Base-by-base conservation (phyloP, 345 rosid genomes). In the Luvunga scandens region DNA sequence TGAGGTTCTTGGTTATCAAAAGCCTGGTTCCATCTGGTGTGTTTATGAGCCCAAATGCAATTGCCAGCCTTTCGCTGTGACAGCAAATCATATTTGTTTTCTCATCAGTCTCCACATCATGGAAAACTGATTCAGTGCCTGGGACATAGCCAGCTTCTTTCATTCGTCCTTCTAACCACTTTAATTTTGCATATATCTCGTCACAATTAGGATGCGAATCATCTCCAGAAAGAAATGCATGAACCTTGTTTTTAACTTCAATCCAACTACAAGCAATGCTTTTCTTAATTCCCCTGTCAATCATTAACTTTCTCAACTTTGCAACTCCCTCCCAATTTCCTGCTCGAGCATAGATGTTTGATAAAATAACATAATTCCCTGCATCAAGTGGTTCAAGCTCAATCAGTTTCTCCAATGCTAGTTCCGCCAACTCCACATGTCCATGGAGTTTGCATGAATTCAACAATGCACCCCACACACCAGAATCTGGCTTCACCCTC, bases 1-100 rank as follows among this genome's bases (percentile, higher is more conserved):
- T 73, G 57, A 86, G 83, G 75, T 86, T 86, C 85, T 86, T 86
- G 39, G 85, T 82, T 69, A 82, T 82, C 67, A 80, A 56, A 56
- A 84, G 79, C 60, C 79, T 69, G 22, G 79, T 80, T 65, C 84
- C 61, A 4, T 75, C 73, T 13, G 85, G 78, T 36, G 85, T 84
- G 72, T 73, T 80, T 22, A 86, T 73, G 21, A 86, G 82, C 69
- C 87, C 89, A 69, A 82, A 86, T 12, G 83, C 87, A 80, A 84
- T 80, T 30, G 89, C 87, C 14, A 86, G 73, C 80, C 85, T 86
- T 69, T 86, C 86, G 2, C 87, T 86, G 73, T 82, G 84, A 73
- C 79, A 77, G 28, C 78, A 53, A 36, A 82, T 36, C 82, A 81
- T 80, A 9, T 69, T 78, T 45, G 68, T 71, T 80, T 84, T 84